Conservation (phyloP, 2,329 filamentous ascomycete species). For the Fusarium duplospermum region DNA sequence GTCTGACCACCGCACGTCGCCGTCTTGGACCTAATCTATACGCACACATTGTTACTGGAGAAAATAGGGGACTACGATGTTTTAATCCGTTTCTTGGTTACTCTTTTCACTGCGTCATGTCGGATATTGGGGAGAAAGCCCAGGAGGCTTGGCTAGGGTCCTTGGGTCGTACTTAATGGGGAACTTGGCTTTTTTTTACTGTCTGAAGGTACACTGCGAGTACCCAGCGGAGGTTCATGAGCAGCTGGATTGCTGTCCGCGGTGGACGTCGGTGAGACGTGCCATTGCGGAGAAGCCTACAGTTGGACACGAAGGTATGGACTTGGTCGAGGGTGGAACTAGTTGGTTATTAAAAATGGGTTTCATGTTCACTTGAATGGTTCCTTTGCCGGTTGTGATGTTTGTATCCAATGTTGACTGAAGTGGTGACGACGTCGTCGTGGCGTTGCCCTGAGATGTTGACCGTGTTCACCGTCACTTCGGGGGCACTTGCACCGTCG, state of each 20-base stretch:
- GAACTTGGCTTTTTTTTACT: slow-evolving; percentile 30
- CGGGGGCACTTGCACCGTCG: not conserved
- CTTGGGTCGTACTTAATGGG: slow-evolving; percentile 41
- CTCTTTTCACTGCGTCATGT: slow-evolving; percentile 37
- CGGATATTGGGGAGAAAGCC: slow-evolving; percentile 45
- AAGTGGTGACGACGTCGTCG: not conserved
- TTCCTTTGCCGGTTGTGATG: not conserved
- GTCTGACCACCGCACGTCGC: slow-evolving; percentile 42
- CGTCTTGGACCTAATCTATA: slow-evolving; percentile 44
- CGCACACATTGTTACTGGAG: slow-evolving; percentile 45
- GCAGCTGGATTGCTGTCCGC: slow-evolving; percentile 37
- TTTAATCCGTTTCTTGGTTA: slow-evolving; percentile 40
- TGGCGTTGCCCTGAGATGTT: not conserved
- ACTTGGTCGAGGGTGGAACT: slow-evolving; percentile 22
- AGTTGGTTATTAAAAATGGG: slow-evolving; percentile 33
- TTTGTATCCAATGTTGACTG: not conserved
- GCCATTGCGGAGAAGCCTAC: slow-evolving; percentile 24
- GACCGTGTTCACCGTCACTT: not conserved
- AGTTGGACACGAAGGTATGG: slow-evolving; percentile 41
- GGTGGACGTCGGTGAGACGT: slow-evolving; percentile 28
- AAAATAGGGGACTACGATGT: slow-evolving; percentile 39
- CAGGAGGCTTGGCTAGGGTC: slow-evolving; percentile 48
- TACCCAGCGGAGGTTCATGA: slow-evolving; percentile 35
- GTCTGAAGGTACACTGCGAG: slow-evolving; percentile 23
- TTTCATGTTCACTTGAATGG: slow-evolving; percentile 29